Conservation (phyloP, 345 rosid species). For the Cardamine resedifolia region DNA sequence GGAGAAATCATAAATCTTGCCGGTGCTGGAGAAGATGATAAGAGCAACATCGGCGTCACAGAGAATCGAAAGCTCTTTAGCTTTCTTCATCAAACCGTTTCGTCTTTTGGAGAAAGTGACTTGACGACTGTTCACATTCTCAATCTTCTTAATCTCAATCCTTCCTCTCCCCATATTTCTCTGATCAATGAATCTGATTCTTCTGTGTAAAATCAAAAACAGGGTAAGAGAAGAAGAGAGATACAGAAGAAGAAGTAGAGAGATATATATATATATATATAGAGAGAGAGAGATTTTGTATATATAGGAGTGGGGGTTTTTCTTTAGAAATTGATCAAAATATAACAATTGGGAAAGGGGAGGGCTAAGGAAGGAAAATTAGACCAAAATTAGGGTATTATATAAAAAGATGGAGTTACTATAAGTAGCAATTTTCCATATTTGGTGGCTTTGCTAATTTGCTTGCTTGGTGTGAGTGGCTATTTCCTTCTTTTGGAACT, state of each 20-base stretch:
- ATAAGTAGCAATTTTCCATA: slow-evolving; percentile 40
- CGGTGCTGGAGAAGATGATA: slow-evolving; percentile 87
- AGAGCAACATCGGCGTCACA: slow-evolving; percentile 93
- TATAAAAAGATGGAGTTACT: slow-evolving; percentile 34
- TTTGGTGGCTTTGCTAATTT: slow-evolving; percentile 41
- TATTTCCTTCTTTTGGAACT: slow-evolving; percentile 36
- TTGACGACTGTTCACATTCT: slow-evolving; percentile 94
- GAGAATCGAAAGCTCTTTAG: slow-evolving; percentile 79
- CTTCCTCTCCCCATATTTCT: slow-evolving; percentile 79
- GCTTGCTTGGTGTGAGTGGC: slow-evolving; percentile 30
- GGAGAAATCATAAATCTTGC: slow-evolving; percentile 77
- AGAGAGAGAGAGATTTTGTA: not conserved
- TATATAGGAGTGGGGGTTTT: slow-evolving; percentile 13
- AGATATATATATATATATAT: not conserved
- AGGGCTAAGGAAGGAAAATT: slow-evolving; percentile 27
- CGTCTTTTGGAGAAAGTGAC: slow-evolving; percentile 95
- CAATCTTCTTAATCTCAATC: slow-evolving; percentile 90
- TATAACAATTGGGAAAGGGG: slow-evolving; percentile 27
- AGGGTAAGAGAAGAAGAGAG: not conserved
- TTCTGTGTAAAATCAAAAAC: slow-evolving; percentile 12
- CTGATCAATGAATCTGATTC: not conserved
- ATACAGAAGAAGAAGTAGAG: slow-evolving; percentile 15
- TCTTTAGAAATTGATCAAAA: slow-evolving; percentile 12
- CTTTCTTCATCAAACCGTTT: slow-evolving; percentile 81
- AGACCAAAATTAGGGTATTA: slow-evolving; percentile 37